Conservation (phyloP, 2,329 filamentous ascomycete genomes). For the Sporothrix brunneoviolacea region DNA sequence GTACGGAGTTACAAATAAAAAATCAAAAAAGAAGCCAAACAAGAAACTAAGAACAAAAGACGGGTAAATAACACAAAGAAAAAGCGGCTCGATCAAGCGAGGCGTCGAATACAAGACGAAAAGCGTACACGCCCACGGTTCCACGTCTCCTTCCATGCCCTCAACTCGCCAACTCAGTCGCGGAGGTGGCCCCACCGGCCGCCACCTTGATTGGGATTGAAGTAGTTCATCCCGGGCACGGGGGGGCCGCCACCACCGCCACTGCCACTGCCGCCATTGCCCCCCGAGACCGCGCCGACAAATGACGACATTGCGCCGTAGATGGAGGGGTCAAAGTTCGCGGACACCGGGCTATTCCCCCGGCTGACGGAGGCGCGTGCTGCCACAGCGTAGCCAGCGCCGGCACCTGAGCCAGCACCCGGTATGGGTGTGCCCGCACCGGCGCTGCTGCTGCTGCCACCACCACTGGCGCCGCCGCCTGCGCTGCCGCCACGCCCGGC, state of each 20-base stretch:
- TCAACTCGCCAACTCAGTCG: too few species aligned
- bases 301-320: not conserved
- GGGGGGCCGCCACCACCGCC: constrained; percentile 12
- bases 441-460: constrained; percentile 1
- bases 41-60: too few species aligned
- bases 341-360: constrained; percentile 42
- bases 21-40: too few species aligned
- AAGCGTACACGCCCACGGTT: too few species aligned
- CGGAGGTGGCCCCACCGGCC: constrained; percentile 40
- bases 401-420: not conserved
- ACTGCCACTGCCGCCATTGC: not conserved
- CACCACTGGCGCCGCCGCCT: constrained; percentile 2
- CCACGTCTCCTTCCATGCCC: too few species aligned
- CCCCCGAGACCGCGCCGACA: not conserved
- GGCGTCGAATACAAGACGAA: too few species aligned
- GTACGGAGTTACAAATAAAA: too few species aligned
- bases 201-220: constrained; percentile 32
- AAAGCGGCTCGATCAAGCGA: too few species aligned
- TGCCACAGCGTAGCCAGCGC: not conserved
- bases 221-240: constrained; percentile 33
- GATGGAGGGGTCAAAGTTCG: constrained; percentile 27
- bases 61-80: too few species aligned
- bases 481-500: constrained; percentile 19
- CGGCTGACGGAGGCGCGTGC: constrained; percentile 29
- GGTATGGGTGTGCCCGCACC: not conserved